Conservation (phyloP, 2,329 filamentous ascomycete genomes). For the Thielaviopsis cerberus region DNA sequence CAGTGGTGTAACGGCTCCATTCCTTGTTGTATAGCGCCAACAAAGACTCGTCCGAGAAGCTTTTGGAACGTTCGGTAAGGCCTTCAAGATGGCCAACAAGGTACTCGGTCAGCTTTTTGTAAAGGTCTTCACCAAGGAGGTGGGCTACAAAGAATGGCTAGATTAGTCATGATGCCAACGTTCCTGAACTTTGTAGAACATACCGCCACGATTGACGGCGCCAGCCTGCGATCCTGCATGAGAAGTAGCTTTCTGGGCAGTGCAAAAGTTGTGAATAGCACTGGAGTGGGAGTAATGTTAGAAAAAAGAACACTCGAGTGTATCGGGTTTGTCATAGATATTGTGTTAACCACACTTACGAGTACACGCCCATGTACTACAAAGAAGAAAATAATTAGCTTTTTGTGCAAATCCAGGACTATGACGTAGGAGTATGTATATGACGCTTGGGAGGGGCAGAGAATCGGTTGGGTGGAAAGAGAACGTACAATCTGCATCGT, state of each 20-base stretch:
- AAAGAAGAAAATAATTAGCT: constrained; percentile 6
- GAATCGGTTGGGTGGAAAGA: not conserved
- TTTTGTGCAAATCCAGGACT: not conserved
- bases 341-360: constrained; percentile 30
- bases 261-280: constrained; percentile 97
- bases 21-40: constrained; percentile 88
- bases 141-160: no score
- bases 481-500: constrained; percentile 65
- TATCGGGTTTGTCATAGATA: not conserved
- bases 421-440: not conserved
- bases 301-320: constrained; percentile 11
- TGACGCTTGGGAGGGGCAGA: not conserved
- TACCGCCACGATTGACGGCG: constrained; percentile 43
- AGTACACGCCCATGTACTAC: constrained; percentile 91
- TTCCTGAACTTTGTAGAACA: no score
- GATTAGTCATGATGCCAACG: no score
- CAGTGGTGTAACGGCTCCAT: constrained; percentile 88
- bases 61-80: constrained; percentile 54
- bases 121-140: constrained; percentile 85
- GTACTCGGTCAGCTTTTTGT: constrained; percentile 77
- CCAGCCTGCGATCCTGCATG: constrained; percentile 23
- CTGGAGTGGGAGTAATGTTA: constrained; percentile 26
- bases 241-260: constrained; percentile 63
- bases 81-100: constrained; percentile 57
- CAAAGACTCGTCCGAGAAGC: constrained; percentile 75